Evolutionary conservation across 176 grass and related monocot species (phyloP), one percentile per base, ranked within the genome.

Genomic region (Phoenix dactylifera): DNA sequence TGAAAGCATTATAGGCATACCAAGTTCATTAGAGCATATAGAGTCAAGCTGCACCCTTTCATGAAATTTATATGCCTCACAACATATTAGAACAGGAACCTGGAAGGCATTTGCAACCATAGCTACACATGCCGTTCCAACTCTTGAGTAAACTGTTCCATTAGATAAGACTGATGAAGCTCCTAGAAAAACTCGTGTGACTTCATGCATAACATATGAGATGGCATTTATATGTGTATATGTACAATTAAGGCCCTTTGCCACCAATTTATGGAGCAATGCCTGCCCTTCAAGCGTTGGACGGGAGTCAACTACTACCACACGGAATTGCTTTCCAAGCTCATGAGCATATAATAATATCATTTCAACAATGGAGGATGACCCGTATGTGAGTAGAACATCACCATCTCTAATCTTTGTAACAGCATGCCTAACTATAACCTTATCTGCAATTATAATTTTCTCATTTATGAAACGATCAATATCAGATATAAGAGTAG

Each of bases 21-120:
- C 89, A 67, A 95, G 72, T 73, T 89, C 89, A 65, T 95, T 95
- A 16, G 39, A 82, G 65, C 85, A 88, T 81, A 95, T 85, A 20
- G 78, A 95, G 77, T 88, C 89, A 39, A 95, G 75, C 74, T 95
- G 89, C 52, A 85, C 81, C 51, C 89, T 84, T 77, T 95, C 89
- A 72, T 83, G 72, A 72, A 95, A 89, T 50, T 95, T 95, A 78
- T 85, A 95, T 67, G 89, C 84, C 72, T 85, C 85, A 63, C 81
- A 95, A 57, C 81, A 95, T 24, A 95, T 68, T 55, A 95, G 69
- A 68, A 95, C 89, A 58, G 84, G 81, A 66, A 85, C 78, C 49
- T 52, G 51, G 73, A 82, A 88, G 29, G 80, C 68, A 75, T 88
- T 74, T 63, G 85, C 85, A 70, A 95, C 75, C 89, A 89, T 95